Base-by-base conservation (phyloP, 106 monocot genomes). In the Acorus calamus region DNA sequence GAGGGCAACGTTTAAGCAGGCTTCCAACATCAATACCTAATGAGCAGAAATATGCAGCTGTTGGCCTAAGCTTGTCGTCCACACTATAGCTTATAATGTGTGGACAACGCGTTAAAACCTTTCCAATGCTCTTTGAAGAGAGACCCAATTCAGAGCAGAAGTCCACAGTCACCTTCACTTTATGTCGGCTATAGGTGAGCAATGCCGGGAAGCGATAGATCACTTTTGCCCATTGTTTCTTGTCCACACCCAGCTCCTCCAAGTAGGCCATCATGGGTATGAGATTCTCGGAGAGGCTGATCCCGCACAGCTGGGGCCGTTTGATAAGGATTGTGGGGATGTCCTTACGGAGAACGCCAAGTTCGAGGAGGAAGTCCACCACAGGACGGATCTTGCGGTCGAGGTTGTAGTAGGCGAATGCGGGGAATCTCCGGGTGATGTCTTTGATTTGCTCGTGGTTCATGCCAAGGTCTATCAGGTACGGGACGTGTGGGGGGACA, bases 291-390 rank as follows among this genome's bases (percentile, higher is more conserved):
- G 84, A 74, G 47, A 98, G 68, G 69, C 96, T 98, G 65, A 92
- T 91, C 53, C 96, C 96, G 61, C 96, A 92, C 13, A 98, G 68
- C 55, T 98, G 96, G 70, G 96, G 96, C 61, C 91, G 81, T 66
- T 84, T 98, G 46, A 64, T 63, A 7, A 98, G 66, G 63, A 98
- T 98, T 49, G 66, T 74, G 6, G 96, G 84, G 45, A 98, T 92
- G 57, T 85, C 76, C 7, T 69, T 56, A 14, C 54, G 63, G 2
- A 78, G 63, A 41, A 98, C 80, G 4, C 96, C 96, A 52, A 98
- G 85, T 14, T 92, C 80, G 41, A 84, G 80, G 4, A 98, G 83
- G 4, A 91, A 68, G 49, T 91, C 91, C 9, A 98, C 88, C 2
- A 85, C 14, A 7, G 96, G 91, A 46, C 83, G 87, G 55, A 98